Evolutionary conservation across 805 yeast species (phyloP).

Genomic region (Spathaspora arborariae): DNA sequence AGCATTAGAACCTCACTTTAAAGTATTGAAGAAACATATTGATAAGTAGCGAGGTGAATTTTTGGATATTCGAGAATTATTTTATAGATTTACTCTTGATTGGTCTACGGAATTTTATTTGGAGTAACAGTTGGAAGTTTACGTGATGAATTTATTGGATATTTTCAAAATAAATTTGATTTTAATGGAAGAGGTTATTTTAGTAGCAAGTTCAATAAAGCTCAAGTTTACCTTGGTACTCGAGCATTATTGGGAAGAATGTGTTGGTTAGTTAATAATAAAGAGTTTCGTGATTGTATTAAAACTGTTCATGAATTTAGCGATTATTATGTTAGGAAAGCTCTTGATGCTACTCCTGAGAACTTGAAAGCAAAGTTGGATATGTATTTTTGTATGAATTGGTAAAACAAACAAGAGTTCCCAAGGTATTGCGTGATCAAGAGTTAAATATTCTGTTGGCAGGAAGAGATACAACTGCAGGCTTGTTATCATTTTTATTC

Average conservation of each 20-base stretch:
- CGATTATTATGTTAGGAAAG: constrained; percentile 26
- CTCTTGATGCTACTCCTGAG: constrained; percentile 25
- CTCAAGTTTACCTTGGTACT: constrained; percentile 29
- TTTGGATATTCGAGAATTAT: constrained; percentile 31
- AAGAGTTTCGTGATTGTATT: constrained; percentile 32
- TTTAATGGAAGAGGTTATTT: constrained; percentile 19
- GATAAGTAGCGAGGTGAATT: constrained; percentile 16
- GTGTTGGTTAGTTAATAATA: constrained; percentile 23
- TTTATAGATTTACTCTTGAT: constrained; percentile 35
- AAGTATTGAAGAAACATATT: constrained; percentile 21
- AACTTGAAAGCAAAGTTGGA: constrained; percentile 25
- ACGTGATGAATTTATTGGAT: constrained; percentile 19
- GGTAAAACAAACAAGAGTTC: constrained; percentile 34
- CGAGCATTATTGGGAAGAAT: constrained; percentile 28
- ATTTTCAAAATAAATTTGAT: constrained; percentile 13
- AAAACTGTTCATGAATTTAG: constrained; percentile 29
- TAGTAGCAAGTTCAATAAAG: constrained; percentile 29
- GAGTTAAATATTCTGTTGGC: constrained; percentile 37
- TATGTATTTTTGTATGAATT: constrained; percentile 37
- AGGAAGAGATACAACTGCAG: constrained; percentile 36
- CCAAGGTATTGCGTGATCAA: constrained; percentile 33
- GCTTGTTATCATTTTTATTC: constrained; percentile 25
- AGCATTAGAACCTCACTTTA: constrained; percentile 28
- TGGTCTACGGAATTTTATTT: constrained; percentile 37
- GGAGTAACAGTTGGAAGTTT: constrained; percentile 32